These are phyloP conservation scores for Pleurotus sapidus DNA, from an alignment of 768 basidiomycete genomes.

Conservation along the genomic window DNA sequence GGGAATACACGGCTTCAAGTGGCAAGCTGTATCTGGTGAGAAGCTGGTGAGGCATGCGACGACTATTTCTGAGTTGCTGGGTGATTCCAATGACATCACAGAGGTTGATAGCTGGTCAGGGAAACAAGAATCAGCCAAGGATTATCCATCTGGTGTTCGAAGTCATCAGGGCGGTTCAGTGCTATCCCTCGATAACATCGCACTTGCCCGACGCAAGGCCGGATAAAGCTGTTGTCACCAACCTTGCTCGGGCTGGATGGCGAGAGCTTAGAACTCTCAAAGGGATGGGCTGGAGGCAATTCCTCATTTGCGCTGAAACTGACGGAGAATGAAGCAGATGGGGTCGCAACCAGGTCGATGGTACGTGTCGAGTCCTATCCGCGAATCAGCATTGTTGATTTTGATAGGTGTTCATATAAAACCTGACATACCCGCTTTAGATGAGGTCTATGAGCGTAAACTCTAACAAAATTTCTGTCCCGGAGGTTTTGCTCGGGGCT, in stretches of 20 bases:
- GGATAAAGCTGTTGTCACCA: constrained; percentile 51
- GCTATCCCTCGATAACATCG: constrained; percentile 1
- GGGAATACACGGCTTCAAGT: constrained; percentile 42
- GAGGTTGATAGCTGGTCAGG: neutral
- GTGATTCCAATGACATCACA: constrained; percentile 3
- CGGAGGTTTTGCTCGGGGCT: constrained; percentile 79
- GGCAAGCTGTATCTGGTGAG: constrained; percentile 6
- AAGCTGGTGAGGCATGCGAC: neutral
- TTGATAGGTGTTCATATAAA: constrained; percentile 76
- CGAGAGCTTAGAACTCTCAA: too few species aligned
- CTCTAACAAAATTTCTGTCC: constrained; percentile 88
- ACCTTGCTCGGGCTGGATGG: constrained; percentile 20
- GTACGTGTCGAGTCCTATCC: constrained; percentile 35
- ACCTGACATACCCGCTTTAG: constrained; percentile 80
- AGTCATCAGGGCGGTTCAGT: neutral
- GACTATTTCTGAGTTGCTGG: neutral
- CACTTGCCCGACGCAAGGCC: constrained; percentile 20
- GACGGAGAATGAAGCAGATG: constrained; percentile 73
- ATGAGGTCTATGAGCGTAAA: constrained; percentile 74
- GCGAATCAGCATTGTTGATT: constrained; percentile 29
- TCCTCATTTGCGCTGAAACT: constrained; percentile 64
- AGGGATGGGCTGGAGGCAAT: constrained; percentile 49
- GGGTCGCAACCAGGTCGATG: constrained; percentile 62
- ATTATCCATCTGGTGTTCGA: neutral
- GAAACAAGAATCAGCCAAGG: neutral